phyloP scores from a whole-genome alignment of 495 filamentous ascomycete species.

The Penicillium psychrofluorescens region DNA sequence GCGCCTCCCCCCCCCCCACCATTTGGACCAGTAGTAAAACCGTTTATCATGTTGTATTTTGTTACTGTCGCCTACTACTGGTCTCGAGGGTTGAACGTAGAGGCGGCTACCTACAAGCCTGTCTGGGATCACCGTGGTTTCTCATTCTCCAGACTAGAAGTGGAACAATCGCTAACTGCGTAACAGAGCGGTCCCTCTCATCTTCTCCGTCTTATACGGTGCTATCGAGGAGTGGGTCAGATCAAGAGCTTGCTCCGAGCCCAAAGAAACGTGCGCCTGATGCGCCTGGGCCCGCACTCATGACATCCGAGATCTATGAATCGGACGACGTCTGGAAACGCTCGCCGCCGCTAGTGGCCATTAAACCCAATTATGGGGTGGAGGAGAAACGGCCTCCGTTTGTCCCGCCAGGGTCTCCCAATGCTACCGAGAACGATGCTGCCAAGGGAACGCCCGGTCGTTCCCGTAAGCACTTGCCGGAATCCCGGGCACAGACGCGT shows the following conservation, averaged over 20 bases:
- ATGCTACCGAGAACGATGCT: constrained; percentile 8
- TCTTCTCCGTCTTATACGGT: constrained; percentile 3
- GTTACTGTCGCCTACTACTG: no score
- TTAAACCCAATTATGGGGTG: constrained; percentile 14
- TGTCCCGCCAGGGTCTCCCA: constrained; percentile 2
- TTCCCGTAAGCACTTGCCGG: constrained; percentile 32
- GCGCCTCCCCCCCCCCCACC: no score
- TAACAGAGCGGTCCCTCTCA: not conserved
- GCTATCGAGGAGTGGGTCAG: not conserved
- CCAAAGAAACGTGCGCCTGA: constrained; percentile 19
- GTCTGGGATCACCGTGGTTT: no score
- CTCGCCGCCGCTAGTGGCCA: constrained; percentile 21
- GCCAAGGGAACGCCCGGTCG: constrained; percentile 21
- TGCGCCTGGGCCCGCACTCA: constrained; percentile 30
- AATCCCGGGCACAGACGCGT: constrained; percentile 21
- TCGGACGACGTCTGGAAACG: constrained; percentile 33
- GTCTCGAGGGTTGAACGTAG: no score
- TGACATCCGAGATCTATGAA: constrained; percentile 37
- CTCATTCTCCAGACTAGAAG: no score
- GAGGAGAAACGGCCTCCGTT: constrained; percentile 26
- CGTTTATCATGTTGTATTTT: no score
- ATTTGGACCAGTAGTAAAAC: no score
- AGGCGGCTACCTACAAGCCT: no score
- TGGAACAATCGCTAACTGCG: no score
- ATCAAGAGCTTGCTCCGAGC: not conserved